phyloP scores from a whole-genome alignment of 495 filamentous ascomycete species.

The Trichocladium antarcticum region DNA sequence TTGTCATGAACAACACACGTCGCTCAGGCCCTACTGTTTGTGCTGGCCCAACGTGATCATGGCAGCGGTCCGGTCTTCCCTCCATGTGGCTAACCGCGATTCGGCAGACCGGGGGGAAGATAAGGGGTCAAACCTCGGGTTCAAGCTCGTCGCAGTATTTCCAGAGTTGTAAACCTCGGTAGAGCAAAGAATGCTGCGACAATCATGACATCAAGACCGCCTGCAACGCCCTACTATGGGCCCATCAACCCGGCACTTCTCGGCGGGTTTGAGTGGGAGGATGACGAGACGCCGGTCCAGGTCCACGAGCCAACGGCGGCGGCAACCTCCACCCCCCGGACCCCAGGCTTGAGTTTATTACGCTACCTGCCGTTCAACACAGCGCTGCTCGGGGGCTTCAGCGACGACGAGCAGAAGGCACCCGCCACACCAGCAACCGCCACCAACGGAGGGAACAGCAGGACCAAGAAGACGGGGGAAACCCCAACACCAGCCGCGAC shows the following conservation, averaged over 20 bases:
- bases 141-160: neutral
- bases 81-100: neutral
- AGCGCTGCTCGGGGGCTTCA: neutral
- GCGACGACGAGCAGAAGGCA: neutral
- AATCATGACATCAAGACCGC: neutral
- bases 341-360: neutral
- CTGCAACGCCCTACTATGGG: constrained; percentile 5
- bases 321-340: neutral
- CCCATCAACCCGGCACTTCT: constrained; percentile 8
- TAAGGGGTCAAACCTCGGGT: too few relatives aligned
- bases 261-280: constrained; percentile 4
- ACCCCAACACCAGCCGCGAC: too few relatives aligned
- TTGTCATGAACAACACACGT: neutral
- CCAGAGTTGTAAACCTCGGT: neutral
- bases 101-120: too few relatives aligned
- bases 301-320: too few relatives aligned
- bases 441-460: neutral
- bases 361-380: neutral
- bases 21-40: neutral
- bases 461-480: too few relatives aligned
- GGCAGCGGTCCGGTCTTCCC: neutral
- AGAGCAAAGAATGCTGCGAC: neutral
- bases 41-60: neutral
- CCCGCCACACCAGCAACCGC: neutral
- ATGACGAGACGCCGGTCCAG: neutral